phyloP scores from a whole-genome alignment of 306 rosid species.

The Hylodesmum podocarpum region DNA sequence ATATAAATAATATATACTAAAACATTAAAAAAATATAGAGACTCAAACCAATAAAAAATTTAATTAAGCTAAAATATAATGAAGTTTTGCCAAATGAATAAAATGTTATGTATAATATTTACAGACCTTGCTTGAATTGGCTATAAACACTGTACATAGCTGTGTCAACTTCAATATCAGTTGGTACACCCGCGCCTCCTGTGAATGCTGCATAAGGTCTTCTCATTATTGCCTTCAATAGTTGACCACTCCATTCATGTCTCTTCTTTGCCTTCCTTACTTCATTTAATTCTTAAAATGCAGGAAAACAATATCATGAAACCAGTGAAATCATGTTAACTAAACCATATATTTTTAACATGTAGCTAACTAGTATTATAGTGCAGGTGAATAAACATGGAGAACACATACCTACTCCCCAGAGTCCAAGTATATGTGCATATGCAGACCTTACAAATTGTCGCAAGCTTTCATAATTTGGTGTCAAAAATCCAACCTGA shows the following conservation, averaged over 20 bases:
- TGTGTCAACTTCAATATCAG: not conserved
- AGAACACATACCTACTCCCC: conserved; percentile 28
- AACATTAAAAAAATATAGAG: too few relatives aligned
- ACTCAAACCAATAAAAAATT: too few relatives aligned
- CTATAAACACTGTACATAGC: not conserved
- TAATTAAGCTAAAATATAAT: too few relatives aligned
- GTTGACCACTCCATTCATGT: conserved; percentile 45
- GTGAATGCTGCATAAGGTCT: conserved; percentile 19
- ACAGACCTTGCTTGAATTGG: not conserved
- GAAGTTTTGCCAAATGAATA: not conserved
- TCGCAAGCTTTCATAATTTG: conserved; percentile 23
- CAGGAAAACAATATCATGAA: not conserved
- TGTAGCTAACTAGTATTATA: not conserved
- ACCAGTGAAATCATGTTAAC: not conserved
- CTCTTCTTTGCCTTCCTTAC: conserved; percentile 8
- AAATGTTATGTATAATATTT: too few relatives aligned
- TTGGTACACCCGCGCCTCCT: conserved; percentile 20
- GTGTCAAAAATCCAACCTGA: conserved; percentile 10
- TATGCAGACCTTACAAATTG: conserved; percentile 22
- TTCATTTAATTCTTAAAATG: conserved; percentile 12
- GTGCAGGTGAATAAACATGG: not conserved
- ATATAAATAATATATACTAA: too few relatives aligned
- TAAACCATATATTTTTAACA: not conserved
- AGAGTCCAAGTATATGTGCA: not conserved
- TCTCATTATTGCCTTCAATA: conserved; percentile 40